Conservation (phyloP, 2,329 filamentous ascomycete genomes). For the Seiridium unicorne region DNA sequence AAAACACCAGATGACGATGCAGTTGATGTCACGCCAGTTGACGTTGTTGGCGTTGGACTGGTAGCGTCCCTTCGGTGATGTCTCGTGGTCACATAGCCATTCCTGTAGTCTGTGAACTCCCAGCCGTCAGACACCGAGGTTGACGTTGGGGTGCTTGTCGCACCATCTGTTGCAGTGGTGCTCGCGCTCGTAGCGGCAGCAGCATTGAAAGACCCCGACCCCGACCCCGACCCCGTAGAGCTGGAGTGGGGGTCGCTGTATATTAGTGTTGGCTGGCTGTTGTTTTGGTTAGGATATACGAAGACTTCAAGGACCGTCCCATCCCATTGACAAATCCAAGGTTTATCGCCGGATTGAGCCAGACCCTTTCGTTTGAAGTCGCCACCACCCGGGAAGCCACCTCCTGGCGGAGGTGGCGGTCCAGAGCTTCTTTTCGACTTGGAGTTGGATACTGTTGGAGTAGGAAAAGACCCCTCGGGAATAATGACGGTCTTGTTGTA, state of each 20-base stretch:
- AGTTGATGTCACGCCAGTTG: not conserved
- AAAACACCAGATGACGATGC: constrained; percentile 4
- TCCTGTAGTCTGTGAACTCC: not conserved
- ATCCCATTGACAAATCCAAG: constrained; percentile 61
- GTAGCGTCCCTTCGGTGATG: not conserved
- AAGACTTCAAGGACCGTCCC: constrained; percentile 54
- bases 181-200: not conserved
- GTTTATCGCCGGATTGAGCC: constrained; percentile 46
- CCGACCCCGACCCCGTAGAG: not conserved
- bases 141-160: not conserved
- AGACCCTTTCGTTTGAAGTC: constrained; percentile 37
- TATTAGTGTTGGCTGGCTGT: constrained; percentile 27
- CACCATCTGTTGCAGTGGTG: not conserved
- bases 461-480: constrained; percentile 28
- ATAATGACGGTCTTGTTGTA: constrained; percentile 60
- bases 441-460: not conserved
- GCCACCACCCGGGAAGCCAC: constrained; percentile 10
- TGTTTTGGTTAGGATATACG: constrained; percentile 54
- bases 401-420: constrained; percentile 6
- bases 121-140: not conserved
- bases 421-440: not conserved
- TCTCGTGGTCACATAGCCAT: not conserved
- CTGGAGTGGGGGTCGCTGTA: not conserved
- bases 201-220: not conserved
- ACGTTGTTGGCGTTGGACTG: not conserved